Percentiles rank a stretch among this genome's conserved stretches.
Evolutionary conservation across 169 alveolate genomes (phyloP).

Genomic region (Cryptosporidium ubiquitum): DNA sequence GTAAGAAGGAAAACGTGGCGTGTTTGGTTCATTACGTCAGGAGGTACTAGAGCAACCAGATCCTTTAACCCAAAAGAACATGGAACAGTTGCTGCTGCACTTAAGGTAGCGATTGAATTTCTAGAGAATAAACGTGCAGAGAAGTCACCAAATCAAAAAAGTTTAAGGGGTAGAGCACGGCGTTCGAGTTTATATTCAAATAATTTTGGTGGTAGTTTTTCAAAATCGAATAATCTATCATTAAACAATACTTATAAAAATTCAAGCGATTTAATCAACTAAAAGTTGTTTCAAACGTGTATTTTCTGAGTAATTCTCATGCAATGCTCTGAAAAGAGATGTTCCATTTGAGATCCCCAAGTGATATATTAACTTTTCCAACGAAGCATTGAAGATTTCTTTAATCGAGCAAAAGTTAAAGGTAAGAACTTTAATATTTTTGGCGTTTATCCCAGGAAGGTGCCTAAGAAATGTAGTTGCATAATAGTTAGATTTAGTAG

Average conservation of each 20-base stretch:
- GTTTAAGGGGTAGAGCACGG: constrained; percentile 6
- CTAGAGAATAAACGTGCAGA: constrained; percentile 71
- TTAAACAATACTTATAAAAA: neutral
- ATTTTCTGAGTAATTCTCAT: constrained; percentile 25
- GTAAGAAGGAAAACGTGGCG: constrained; percentile 74
- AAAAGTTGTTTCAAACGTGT: neutral
- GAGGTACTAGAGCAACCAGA: constrained; percentile 72
- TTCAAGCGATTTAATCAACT: constrained; percentile 13
- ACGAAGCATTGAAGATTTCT: constrained; percentile 41
- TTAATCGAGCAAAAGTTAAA: constrained; percentile 40
- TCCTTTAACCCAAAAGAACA: constrained; percentile 73
- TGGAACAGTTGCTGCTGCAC: constrained; percentile 74
- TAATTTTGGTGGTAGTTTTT: neutral
- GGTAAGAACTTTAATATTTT: constrained; percentile 31
- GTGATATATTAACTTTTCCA: constrained; percentile 10
- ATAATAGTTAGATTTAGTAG: constrained; percentile 43
- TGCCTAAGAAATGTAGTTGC: constrained; percentile 50
- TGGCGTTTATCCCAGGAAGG: constrained; percentile 63
- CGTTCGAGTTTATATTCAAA: constrained; percentile 24
- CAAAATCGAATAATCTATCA: constrained; percentile 6
- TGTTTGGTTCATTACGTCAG: constrained; percentile 66
- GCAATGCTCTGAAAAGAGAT: constrained; percentile 50
- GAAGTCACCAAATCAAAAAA: constrained; percentile 25
- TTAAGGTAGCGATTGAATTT: constrained; percentile 65
- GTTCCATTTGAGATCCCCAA: constrained; percentile 58